These are phyloP conservation scores for Penicillium sp. DNA, from an alignment of 2,329 filamentous ascomycete genomes.

Conservation along the genomic window DNA sequence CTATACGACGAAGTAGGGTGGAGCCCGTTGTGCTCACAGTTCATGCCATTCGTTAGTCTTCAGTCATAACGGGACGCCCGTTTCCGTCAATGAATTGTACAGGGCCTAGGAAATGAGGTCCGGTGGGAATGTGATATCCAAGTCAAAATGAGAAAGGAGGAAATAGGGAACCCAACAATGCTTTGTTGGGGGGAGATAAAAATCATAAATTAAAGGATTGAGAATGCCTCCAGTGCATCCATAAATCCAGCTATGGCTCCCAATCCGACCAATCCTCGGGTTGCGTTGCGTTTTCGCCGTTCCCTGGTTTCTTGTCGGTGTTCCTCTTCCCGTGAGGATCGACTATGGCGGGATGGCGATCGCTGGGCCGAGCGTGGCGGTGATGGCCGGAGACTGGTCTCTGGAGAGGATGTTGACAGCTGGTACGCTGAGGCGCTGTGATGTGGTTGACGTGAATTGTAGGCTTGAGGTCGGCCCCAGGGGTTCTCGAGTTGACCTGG, in stretches of 20 bases:
- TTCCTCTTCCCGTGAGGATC: slow-evolving; percentile 20
- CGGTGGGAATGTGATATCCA: not conserved
- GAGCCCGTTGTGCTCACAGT: not conserved
- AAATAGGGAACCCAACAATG: not conserved
- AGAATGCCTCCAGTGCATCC: slow-evolving; percentile 39
- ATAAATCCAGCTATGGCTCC: slow-evolving; percentile 41
- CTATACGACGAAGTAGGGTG: not conserved
- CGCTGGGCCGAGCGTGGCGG: slow-evolving; percentile 18
- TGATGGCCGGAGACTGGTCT: slow-evolving; percentile 12
- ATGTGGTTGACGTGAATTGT: slow-evolving; percentile 15
- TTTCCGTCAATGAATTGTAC: not conserved
- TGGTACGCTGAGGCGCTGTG: slow-evolving; percentile 13
- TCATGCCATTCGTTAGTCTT: not conserved
- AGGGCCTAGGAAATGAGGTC: not conserved
- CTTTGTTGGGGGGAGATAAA: not conserved
- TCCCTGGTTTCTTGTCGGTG: slow-evolving; percentile 22
- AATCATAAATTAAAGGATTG: slow-evolving; percentile 10
- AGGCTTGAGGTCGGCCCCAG: slow-evolving; percentile 9
- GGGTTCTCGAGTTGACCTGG: slow-evolving; percentile 15
- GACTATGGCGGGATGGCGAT: slow-evolving; percentile 11
- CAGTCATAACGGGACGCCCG: not conserved
- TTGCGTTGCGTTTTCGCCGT: slow-evolving; percentile 33
- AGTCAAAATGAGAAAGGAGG: not conserved
- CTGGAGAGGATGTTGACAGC: slow-evolving; percentile 21
- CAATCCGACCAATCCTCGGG: slow-evolving; percentile 35